Percentiles rank a stretch among this genome's conserved stretches.
These are phyloP conservation scores for Pleurotus citrinopileatus DNA, from an alignment of 768 basidiomycete genomes.

Conservation along the genomic window DNA sequence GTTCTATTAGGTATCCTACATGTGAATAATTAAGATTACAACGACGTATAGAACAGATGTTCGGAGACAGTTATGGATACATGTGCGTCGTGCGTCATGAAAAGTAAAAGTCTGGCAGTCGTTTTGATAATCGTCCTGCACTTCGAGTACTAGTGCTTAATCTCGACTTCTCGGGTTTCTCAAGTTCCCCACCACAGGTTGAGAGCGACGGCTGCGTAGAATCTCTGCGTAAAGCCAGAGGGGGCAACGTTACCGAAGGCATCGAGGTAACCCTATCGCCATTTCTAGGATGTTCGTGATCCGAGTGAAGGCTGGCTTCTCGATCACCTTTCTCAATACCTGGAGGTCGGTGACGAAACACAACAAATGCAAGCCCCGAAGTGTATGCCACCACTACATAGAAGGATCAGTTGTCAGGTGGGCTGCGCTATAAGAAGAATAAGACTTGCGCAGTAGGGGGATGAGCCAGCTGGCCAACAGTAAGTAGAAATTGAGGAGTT, in stretches of 20 bases:
- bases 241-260: slow-evolving; percentile 10
- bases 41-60: too few relatives aligned
- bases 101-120: slow-evolving; percentile 8
- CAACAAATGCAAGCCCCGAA: slow-evolving; percentile 29
- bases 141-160: slow-evolving; percentile 1
- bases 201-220: neutral
- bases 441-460: slow-evolving; percentile 50
- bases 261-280: neutral
- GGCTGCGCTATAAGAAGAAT: too few relatives aligned
- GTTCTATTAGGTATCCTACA: too few relatives aligned
- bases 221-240: neutral
- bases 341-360: slow-evolving; percentile 25
- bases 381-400: slow-evolving; percentile 10
- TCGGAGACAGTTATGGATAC: neutral
- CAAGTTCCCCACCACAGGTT: neutral
- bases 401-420: too few relatives aligned
- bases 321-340: neutral
- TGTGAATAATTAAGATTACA: too few relatives aligned
- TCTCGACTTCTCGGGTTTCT: neutral
- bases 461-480: slow-evolving; percentile 51
- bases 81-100: neutral
- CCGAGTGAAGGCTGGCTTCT: neutral
- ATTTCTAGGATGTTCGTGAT: neutral
- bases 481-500: slow-evolving; percentile 45
- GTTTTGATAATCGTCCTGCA: slow-evolving; percentile 7